These are phyloP conservation scores for Prunus campanulata DNA, from an alignment of 306 rosid species.

Conservation along the genomic window DNA sequence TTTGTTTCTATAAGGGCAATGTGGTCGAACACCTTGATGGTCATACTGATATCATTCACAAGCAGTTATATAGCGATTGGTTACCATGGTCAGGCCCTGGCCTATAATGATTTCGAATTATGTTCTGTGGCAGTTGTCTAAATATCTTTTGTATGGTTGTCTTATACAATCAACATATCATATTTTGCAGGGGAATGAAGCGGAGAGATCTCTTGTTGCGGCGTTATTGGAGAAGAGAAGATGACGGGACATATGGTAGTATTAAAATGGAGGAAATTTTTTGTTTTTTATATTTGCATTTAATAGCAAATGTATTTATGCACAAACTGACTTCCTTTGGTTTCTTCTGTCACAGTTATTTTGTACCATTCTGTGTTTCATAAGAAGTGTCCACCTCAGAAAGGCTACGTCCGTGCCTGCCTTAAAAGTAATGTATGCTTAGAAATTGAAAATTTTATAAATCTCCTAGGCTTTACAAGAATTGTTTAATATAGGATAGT, in stretches of 20 bases:
- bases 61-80: conserved; percentile 69
- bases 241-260: conserved; percentile 89
- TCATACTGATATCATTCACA: conserved; percentile 81
- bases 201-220: conserved; percentile 69
- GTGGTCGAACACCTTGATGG: conserved; percentile 90
- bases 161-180: conserved; percentile 15
- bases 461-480: neutral
- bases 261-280: conserved; percentile 13
- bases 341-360: conserved; percentile 54
- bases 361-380: conserved; percentile 75
- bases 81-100: conserved; percentile 55
- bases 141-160: neutral
- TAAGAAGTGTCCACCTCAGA: conserved; percentile 62
- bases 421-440: conserved; percentile 89
- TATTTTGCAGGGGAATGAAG: conserved; percentile 70
- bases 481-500: neutral
- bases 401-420: conserved; percentile 77
- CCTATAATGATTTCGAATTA: neutral
- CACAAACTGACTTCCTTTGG: conserved; percentile 18
- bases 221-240: conserved; percentile 94
- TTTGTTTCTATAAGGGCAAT: conserved; percentile 58
- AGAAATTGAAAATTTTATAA: neutral
- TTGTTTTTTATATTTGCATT: conserved; percentile 14
- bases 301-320: conserved; percentile 2
- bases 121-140: conserved; percentile 8